Evolutionary conservation across 2,329 filamentous ascomycete genomes (phyloP).

Genomic region (Teratosphaeria gauchensis): DNA sequence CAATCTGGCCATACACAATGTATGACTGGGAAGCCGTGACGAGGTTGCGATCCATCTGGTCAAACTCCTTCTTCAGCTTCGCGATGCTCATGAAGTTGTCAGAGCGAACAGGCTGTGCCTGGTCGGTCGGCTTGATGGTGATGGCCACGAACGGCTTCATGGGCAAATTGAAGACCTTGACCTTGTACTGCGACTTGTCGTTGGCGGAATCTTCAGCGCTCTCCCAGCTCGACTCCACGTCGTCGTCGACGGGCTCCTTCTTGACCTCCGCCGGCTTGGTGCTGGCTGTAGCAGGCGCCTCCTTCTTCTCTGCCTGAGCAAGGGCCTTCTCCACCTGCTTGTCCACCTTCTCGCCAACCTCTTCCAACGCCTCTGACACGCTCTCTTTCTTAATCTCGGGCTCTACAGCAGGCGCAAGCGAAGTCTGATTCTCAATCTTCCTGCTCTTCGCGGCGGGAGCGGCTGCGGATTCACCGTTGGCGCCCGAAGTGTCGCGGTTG

Average conservation of each 20-base stretch:
- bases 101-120: constrained; percentile 58
- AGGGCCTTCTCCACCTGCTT: constrained; percentile 58
- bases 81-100: constrained; percentile 78
- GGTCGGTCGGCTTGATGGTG: constrained; percentile 48
- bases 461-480: constrained; percentile 13
- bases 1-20: constrained; percentile 84
- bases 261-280: constrained; percentile 28
- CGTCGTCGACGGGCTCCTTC: constrained; percentile 50
- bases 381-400: constrained; percentile 41
- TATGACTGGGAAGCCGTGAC: constrained; percentile 82
- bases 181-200: constrained; percentile 62
- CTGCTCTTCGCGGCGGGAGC: constrained; percentile 27
- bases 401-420: background rate
- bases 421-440: constrained; percentile 20
- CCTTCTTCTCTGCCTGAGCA: constrained; percentile 43
- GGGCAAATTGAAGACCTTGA: constrained; percentile 81
- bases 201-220: constrained; percentile 59
- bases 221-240: constrained; percentile 64
- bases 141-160: constrained; percentile 95
- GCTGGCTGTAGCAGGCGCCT: constrained; percentile 22
- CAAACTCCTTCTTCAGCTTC: constrained; percentile 86
- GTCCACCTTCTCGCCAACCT: constrained; percentile 51
- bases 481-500: constrained; percentile 28
- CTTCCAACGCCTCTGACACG: constrained; percentile 60
- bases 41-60: constrained; percentile 89